Evolutionary conservation across 2,329 filamentous ascomycete genomes (phyloP).

Genomic region (Sarocladium brachiariae): DNA sequence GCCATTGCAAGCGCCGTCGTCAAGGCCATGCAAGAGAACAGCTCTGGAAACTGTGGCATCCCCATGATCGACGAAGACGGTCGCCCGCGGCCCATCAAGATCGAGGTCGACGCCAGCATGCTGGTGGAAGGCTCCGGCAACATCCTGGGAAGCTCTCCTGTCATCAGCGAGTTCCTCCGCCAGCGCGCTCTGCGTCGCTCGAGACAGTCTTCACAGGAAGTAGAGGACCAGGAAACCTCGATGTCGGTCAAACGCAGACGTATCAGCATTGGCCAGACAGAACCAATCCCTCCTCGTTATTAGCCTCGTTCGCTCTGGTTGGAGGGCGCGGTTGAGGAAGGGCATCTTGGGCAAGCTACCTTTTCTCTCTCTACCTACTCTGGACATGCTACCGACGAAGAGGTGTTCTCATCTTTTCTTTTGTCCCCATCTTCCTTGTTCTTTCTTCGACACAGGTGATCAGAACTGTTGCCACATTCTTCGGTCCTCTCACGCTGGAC

Average conservation of each 20-base stretch:
- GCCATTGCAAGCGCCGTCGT: constrained; percentile 38
- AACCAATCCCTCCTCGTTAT: background rate
- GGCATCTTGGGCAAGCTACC: no score
- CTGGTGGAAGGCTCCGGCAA: constrained; percentile 38
- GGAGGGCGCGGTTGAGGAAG: no score
- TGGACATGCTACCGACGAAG: no score
- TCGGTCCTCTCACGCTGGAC: no score
- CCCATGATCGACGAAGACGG: constrained; percentile 41
- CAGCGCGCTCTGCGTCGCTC: constrained; percentile 16
- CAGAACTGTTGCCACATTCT: no score
- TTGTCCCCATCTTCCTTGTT: no score
- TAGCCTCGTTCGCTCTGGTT: no score
- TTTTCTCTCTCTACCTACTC: no score
- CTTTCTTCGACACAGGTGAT: no score
- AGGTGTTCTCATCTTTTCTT: no score
- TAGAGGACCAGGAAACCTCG: constrained; percentile 12
- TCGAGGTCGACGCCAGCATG: constrained; percentile 39
- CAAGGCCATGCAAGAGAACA: constrained; percentile 35
- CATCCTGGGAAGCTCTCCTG: constrained; percentile 30
- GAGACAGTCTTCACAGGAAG: constrained; percentile 15
- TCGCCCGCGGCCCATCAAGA: constrained; percentile 31
- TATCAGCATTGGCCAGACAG: background rate
- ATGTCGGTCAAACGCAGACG: constrained; percentile 10
- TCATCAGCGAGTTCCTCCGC: constrained; percentile 22
- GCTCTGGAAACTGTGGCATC: constrained; percentile 30